Conservation (phyloP, 768 basidiomycete genomes). For the Lactarius akahatsu region DNA sequence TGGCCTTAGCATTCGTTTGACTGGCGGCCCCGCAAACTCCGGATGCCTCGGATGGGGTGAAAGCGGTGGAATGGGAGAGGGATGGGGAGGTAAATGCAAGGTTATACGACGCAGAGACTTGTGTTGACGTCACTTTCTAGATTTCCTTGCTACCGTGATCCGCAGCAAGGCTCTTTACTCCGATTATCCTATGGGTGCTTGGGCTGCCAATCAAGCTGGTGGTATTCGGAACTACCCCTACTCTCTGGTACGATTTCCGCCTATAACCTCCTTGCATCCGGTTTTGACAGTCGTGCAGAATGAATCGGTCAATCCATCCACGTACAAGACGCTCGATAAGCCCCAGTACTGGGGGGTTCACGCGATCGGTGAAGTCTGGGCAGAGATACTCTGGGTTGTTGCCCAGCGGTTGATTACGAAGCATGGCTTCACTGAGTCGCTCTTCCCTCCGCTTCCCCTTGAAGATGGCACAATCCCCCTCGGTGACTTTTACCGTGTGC, state of each 20-base stretch:
- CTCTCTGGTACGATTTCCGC: conserved; percentile 48
- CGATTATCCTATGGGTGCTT: conserved; percentile 90
- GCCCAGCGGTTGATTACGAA: conserved; percentile 72
- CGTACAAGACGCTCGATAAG: conserved; percentile 93
- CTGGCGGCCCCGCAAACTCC: conserved; percentile 90
- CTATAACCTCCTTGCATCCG: not conserved
- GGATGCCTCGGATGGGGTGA: conserved; percentile 96
- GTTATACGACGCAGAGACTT: not conserved
- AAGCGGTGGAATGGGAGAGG: conserved; percentile 96
- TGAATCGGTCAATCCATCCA: conserved; percentile 77
- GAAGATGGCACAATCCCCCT: conserved; percentile 61
- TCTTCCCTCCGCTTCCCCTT: conserved; percentile 77
- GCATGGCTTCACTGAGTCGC: conserved; percentile 73
- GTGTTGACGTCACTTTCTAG: conserved; percentile 34
- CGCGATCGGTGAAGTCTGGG: conserved; percentile 95
- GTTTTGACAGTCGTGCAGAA: conserved; percentile 40
- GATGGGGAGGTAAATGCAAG: conserved; percentile 71
- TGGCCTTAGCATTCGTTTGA: conserved; percentile 90
- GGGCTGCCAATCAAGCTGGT: conserved; percentile 75
- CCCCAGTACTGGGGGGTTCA: conserved; percentile 93
- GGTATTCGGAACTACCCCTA: conserved; percentile 92
- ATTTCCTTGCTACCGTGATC: conserved; percentile 86
- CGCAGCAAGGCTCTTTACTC: conserved; percentile 71
- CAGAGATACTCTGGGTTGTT: conserved; percentile 82
- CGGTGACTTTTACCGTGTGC: conserved; percentile 72